Evolutionary conservation across 176 grass and related monocot species (phyloP).

Genomic region (Eleusine coracana): DNA sequence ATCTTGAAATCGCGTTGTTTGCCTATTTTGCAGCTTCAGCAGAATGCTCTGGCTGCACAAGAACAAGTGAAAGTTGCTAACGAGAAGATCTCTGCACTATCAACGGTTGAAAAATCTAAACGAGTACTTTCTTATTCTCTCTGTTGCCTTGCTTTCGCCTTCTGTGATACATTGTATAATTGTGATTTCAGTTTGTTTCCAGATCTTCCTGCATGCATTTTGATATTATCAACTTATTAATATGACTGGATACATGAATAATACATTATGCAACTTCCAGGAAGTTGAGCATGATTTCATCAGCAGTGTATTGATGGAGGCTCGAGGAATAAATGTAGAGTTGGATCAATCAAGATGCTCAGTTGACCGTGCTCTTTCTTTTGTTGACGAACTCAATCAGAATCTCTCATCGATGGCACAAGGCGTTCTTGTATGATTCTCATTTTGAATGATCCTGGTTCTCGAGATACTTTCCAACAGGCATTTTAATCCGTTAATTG

Average conservation of each 20-base stretch:
- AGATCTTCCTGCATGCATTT: conserved; percentile 35
- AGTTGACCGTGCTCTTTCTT: conserved; percentile 60
- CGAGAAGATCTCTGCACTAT: conserved; percentile 51
- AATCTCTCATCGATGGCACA: conserved; percentile 51
- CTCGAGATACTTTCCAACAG: conserved; percentile 33
- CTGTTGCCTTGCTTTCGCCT: neutral
- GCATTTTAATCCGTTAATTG: conserved; percentile 33
- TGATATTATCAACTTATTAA: conserved; percentile 24
- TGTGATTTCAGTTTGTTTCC: conserved; percentile 28
- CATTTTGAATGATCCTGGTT: conserved; percentile 25
- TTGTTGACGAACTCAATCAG: conserved; percentile 67
- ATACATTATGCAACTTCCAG: conserved; percentile 55
- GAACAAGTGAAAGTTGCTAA: conserved; percentile 62
- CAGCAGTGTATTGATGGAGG: conserved; percentile 41
- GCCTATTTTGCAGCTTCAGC: conserved; percentile 60
- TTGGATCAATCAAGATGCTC: conserved; percentile 59
- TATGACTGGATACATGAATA: conserved; percentile 30
- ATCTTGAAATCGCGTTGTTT: conserved; percentile 21
- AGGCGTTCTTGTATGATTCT: conserved; percentile 47
- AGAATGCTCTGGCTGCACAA: conserved; percentile 53
- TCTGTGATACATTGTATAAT: neutral
- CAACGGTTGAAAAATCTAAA: conserved; percentile 36
- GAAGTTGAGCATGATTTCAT: conserved; percentile 38
- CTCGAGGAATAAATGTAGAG: conserved; percentile 48
- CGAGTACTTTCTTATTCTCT: conserved; percentile 50